Evolutionary conservation across 495 filamentous ascomycete species (phyloP).

Genomic region (Aspergillus cavernicola): DNA sequence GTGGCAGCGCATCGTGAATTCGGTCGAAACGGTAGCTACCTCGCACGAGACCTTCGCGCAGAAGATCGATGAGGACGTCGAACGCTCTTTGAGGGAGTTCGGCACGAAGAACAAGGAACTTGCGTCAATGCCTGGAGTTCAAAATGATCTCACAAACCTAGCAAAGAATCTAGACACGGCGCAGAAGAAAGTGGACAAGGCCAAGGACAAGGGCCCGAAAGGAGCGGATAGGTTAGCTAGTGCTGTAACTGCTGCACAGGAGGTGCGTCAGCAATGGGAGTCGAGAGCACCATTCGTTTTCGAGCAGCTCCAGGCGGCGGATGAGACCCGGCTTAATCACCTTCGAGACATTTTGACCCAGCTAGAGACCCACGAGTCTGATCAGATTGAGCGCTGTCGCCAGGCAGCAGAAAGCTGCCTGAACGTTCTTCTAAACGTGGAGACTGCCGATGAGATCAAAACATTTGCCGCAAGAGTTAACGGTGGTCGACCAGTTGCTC

Average conservation of each 20-base stretch:
- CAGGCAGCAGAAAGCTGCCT: conserved; percentile 76
- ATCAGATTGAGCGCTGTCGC: conserved; percentile 76
- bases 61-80: conserved; percentile 88
- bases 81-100: conserved; percentile 75
- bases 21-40: conserved; percentile 73
- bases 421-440: conserved; percentile 80
- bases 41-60: conserved; percentile 80
- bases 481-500: conserved; percentile 24
- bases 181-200: conserved; percentile 83
- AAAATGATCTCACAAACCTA: conserved; percentile 72
- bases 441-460: conserved; percentile 85
- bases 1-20: conserved; percentile 86
- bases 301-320: conserved; percentile 86
- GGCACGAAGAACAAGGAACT: conserved; percentile 72
- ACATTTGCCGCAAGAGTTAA: conserved; percentile 63
- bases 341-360: conserved; percentile 91
- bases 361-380: conserved; percentile 86
- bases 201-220: conserved; percentile 73
- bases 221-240: conserved; percentile 76
- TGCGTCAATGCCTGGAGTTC: conserved; percentile 77
- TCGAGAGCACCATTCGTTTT: conserved; percentile 95
- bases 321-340: conserved; percentile 87
- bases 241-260: conserved; percentile 70
- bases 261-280: conserved; percentile 82
- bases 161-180: conserved; percentile 82